A percentile compares a stretch with the other conserved stretches of the same genome.
Evolutionary conservation across 768 basidiomycete species (phyloP).

Genomic region (Leccinum obscurum): DNA sequence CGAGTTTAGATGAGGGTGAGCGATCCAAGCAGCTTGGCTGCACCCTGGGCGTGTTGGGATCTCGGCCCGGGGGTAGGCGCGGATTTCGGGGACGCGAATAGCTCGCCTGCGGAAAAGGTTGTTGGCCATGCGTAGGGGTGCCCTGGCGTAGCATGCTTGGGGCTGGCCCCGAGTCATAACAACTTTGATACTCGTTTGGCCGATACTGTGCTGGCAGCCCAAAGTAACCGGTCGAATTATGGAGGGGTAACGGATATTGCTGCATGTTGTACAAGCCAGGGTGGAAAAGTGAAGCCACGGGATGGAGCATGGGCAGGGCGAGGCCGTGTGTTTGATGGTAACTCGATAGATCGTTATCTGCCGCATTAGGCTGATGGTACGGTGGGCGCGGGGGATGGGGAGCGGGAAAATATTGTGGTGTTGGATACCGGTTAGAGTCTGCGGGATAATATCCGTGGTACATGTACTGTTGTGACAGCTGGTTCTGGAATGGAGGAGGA

Average conservation of each 20-base stretch:
- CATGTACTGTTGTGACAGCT: slow-evolving; percentile 34
- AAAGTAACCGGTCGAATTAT: slow-evolving; percentile 36
- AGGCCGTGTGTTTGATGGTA: slow-evolving; percentile 22
- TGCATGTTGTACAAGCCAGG: slow-evolving; percentile 28
- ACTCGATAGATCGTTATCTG: slow-evolving; percentile 31
- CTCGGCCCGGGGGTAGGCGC: slow-evolving; percentile 10
- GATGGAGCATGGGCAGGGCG: slow-evolving; percentile 25
- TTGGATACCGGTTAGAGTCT: slow-evolving; percentile 41
- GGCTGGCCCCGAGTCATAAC: slow-evolving; percentile 38
- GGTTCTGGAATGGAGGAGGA: slow-evolving; percentile 29
- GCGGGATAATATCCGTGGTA: slow-evolving; percentile 36
- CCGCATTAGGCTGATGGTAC: slow-evolving; percentile 38
- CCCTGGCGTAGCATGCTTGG: slow-evolving; percentile 29
- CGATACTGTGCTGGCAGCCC: slow-evolving; percentile 40
- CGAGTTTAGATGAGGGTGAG: slow-evolving; percentile 11
- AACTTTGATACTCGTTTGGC: slow-evolving; percentile 48
- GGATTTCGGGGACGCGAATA: slow-evolving; percentile 29
- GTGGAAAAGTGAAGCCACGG: slow-evolving; percentile 18
- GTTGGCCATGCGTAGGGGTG: slow-evolving; percentile 32
- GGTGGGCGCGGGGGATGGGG: slow-evolving; percentile 38
- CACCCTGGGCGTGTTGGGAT: slow-evolving; percentile 20
- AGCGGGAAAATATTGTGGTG: slow-evolving; percentile 43
- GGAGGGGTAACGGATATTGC: slow-evolving; percentile 17
- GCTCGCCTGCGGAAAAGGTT: slow-evolving; percentile 30
- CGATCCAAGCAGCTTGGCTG: slow-evolving; percentile 15